Conservation (phyloP, 1,284 basidiomycete genomes). For the Megacollybia platyphylla region DNA sequence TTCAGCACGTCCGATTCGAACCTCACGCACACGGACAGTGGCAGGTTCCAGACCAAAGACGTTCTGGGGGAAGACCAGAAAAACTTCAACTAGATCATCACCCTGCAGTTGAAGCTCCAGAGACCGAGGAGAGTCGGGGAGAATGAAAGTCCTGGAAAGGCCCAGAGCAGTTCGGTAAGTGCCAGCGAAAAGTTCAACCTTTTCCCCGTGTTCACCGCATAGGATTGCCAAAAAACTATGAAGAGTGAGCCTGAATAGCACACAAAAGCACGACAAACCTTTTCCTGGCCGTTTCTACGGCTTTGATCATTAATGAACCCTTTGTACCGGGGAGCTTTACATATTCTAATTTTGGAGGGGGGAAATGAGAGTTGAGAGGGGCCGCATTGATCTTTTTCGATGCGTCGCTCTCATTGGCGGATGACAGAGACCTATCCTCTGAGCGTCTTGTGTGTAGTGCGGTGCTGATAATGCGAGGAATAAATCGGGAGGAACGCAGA, state of each 20-base stretch:
- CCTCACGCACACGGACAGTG: slow-evolving; percentile 82
- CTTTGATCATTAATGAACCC: slow-evolving; percentile 67
- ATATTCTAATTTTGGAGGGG: slow-evolving; percentile 79
- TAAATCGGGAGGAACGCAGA: slow-evolving; percentile 37
- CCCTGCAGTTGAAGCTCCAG: slow-evolving; percentile 83
- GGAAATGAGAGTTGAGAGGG: slow-evolving; percentile 31
- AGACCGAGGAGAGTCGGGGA: slow-evolving; percentile 77
- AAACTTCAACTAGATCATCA: slow-evolving; percentile 80
- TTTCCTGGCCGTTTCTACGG: slow-evolving; percentile 77
- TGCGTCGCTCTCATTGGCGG: slow-evolving; percentile 18
- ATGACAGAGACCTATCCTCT: slow-evolving; percentile 33
- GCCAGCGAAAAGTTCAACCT: slow-evolving; percentile 81
- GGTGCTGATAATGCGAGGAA: slow-evolving; percentile 58
- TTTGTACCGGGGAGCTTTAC: slow-evolving; percentile 86
- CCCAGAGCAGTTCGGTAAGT: slow-evolving; percentile 72
- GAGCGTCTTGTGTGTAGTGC: slow-evolving; percentile 46
- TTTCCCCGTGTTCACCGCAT: slow-evolving; percentile 86
- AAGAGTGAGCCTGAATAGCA: neutral
- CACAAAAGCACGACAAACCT: slow-evolving; percentile 33
- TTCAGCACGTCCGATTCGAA: slow-evolving; percentile 76
- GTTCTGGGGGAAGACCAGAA: slow-evolving; percentile 78
- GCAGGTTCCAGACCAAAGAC: slow-evolving; percentile 83
- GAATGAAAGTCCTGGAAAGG: slow-evolving; percentile 74
- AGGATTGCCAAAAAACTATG: slow-evolving; percentile 78
- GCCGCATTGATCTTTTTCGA: slow-evolving; percentile 17